Conservation (phyloP, 176 grass and related monocot genomes). For the Echinochloa phyllopogon region DNA sequence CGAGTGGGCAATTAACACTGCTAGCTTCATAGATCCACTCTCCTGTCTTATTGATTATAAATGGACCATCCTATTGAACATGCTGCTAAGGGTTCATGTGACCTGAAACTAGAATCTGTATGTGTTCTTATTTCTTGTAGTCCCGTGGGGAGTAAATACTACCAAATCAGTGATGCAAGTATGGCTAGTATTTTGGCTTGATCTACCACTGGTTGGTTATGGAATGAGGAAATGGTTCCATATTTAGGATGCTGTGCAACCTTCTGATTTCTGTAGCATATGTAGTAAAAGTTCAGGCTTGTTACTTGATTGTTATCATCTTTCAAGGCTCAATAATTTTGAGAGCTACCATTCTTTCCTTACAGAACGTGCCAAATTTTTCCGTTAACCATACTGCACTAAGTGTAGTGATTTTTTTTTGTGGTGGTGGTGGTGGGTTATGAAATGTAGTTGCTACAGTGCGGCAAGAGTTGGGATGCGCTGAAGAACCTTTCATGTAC, state of each 20-base stretch:
- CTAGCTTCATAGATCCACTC: neutral
- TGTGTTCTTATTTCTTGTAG: neutral
- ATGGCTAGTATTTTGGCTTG: neutral
- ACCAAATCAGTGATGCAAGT: neutral
- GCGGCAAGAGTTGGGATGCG: neutral
- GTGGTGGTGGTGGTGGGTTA: no score
- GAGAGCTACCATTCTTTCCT: neutral
- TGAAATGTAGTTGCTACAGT: neutral
- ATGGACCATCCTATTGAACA: neutral
- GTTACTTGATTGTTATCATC: neutral
- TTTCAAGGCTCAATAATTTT: neutral
- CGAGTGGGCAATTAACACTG: neutral
- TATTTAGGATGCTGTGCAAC: conserved; percentile 6
- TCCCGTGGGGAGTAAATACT: neutral
- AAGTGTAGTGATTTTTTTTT: no score
- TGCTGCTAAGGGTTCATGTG: conserved; percentile 3
- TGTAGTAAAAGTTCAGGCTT: neutral
- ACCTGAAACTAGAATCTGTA: neutral
- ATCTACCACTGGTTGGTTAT: neutral
- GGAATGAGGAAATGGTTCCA: neutral
- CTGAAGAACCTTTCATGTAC: neutral
- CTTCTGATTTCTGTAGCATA: neutral
- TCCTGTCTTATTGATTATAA: neutral
- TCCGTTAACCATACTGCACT: neutral
- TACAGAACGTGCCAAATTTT: neutral